Evolutionary conservation across 2,329 filamentous ascomycete genomes (phyloP).

Genomic region (Aspergillus fijiensis): DNA sequence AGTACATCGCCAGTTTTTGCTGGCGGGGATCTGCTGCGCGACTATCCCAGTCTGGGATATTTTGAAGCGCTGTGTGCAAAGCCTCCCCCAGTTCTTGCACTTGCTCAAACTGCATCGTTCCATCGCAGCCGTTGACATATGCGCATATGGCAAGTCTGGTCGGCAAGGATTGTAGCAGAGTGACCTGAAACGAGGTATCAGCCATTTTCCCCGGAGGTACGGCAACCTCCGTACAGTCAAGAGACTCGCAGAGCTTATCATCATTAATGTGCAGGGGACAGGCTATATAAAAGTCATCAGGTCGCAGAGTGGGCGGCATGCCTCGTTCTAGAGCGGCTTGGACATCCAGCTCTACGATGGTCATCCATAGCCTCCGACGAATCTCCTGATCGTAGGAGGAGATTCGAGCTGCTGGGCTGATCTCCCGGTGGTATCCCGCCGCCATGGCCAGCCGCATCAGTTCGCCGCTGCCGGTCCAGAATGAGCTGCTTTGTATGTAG

Average conservation of each 20-base stretch:
- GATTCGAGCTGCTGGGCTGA: not conserved
- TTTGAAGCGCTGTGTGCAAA: not conserved
- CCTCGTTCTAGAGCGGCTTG: not conserved
- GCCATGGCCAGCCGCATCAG: not conserved
- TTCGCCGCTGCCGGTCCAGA: not conserved
- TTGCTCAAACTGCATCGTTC: not conserved
- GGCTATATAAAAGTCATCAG: not conserved
- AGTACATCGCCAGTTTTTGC: not conserved
- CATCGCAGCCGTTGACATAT: not conserved
- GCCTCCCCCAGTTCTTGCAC: not conserved
- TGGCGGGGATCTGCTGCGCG: not conserved
- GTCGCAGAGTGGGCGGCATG: not conserved
- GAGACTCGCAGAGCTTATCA: not conserved
- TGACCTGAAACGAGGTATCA: not conserved
- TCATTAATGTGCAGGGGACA: not conserved
- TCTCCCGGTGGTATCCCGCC: not conserved
- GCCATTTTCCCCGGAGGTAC: not conserved
- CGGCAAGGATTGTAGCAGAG: not conserved
- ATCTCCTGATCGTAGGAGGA: not conserved
- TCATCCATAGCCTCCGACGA: not conserved
- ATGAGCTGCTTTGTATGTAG: not conserved
- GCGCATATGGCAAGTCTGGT: not conserved
- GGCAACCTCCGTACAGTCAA: not conserved
- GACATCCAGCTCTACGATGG: not conserved
- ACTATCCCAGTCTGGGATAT: not conserved